Evolutionary conservation across 805 yeast genomes (phyloP).

Genomic region (Lipomyces kockii): DNA sequence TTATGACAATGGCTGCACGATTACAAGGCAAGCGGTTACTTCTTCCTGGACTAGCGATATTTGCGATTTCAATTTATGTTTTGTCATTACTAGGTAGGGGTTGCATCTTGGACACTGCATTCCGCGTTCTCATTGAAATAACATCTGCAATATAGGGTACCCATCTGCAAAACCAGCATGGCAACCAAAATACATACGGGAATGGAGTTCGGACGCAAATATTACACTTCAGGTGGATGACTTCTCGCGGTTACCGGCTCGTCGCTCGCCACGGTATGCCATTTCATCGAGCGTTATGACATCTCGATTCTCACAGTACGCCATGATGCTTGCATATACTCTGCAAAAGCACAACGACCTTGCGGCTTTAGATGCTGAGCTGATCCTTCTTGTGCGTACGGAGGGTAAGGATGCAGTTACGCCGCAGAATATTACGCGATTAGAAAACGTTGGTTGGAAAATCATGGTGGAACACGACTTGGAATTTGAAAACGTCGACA

Average conservation of each 20-base stretch:
- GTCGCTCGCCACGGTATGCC: constrained; percentile 36
- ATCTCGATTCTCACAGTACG: constrained; percentile 38
- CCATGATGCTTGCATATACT: constrained; percentile 40
- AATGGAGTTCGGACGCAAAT: neutral
- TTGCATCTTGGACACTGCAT: neutral
- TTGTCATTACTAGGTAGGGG: neutral
- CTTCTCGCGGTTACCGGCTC: neutral
- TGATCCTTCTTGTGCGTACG: constrained; percentile 39
- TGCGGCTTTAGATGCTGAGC: constrained; percentile 39
- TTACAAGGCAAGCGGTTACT: neutral
- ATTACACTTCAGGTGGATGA: neutral
- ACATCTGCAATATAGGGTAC: neutral
- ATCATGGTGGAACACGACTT: constrained; percentile 37
- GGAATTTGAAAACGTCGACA: constrained; percentile 40
- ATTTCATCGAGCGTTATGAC: constrained; percentile 39
- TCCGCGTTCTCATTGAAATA: neutral
- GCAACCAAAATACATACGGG: neutral
- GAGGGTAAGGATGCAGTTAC: constrained; percentile 41
- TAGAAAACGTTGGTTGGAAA: constrained; percentile 40
- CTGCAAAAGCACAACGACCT: constrained; percentile 40
- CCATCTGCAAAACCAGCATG: neutral
- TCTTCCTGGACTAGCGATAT: neutral
- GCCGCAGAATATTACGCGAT: constrained; percentile 36
- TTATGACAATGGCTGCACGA: neutral
- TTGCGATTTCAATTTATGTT: neutral